Evolutionary conservation across 2,329 filamentous ascomycete species (phyloP), one percentile per base, ranked within the genome.

Genomic region (Aaosphaeria pasadenensis): DNA sequence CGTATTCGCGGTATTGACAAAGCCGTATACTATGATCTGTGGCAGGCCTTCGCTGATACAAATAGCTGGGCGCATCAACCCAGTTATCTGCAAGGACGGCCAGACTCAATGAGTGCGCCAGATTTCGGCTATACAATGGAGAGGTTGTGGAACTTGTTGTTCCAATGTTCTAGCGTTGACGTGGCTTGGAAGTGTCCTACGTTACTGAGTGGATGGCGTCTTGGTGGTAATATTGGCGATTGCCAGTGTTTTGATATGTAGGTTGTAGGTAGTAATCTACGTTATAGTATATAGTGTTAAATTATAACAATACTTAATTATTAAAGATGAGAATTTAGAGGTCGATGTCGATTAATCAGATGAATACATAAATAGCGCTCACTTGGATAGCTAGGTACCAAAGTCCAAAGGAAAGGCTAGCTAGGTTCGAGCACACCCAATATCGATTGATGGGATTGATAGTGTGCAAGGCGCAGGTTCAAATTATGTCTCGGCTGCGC

Each of bases 1-100:
- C 66, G 77, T 1, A 72, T 78, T 5, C 62, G 73, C 1, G 71
- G 62, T 2, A 63, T 66, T 7, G 52, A 57, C 28, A 69, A 62
- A 43, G 45, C 43, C 5, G 52, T 72, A n/a, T 75, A 72, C 48
- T 52, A 71, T 30, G 57, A 63, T 9, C 50, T 74, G 29, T 50
- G 44, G 24, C 35, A 59, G 3, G 55, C 56, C 1, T 51, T 67
- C 30, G 43, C 57, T 13, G 57, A 65, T 39, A 45, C 56, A 30
- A 47, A 56, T 7, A 65, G 59, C 41, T 64, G 60, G 62, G 60
- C 62, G 13, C 62, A 64, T 48, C 50, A 57, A 33, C 43, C 55
- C 6, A 46, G 49, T 13, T 64, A 56, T 31, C 50, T 64, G 6
- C 47, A 55, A 29, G 60, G 55, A 6, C 50, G 60, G 39, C 13